Percentiles rank a stretch among this genome's conserved stretches.
Conservation (phyloP, 148 eudicot genomes). For the Simmondsia chinensis region DNA sequence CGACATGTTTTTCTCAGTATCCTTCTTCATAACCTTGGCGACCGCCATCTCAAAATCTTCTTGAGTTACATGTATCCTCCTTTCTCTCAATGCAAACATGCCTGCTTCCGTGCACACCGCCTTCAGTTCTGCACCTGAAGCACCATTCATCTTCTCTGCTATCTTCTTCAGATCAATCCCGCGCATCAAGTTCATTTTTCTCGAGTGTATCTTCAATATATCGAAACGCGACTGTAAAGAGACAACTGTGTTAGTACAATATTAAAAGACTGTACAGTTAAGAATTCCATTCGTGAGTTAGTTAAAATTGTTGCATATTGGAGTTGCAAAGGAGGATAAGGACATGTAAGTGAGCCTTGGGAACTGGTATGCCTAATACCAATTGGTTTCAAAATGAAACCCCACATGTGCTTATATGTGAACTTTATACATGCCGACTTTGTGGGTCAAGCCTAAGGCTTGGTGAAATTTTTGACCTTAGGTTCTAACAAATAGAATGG, state of each 20-base stretch:
- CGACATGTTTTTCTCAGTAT: constrained; percentile 41
- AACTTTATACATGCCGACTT: too few species aligned
- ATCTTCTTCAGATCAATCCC: constrained; percentile 61
- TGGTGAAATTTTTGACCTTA: too few species aligned
- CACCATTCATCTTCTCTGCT: constrained; percentile 60
- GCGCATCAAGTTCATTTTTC: constrained; percentile 63
- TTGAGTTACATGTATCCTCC: constrained; percentile 44
- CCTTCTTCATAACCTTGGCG: constrained; percentile 54
- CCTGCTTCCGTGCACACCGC: constrained; percentile 46
- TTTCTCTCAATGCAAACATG: constrained; percentile 48
- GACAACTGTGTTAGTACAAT: not conserved
- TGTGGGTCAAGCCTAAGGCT: too few species aligned
- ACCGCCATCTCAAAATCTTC: constrained; percentile 56
- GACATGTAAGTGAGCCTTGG: too few species aligned
- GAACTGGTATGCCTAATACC: too few species aligned
- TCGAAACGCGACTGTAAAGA: constrained; percentile 45
- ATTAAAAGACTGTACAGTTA: too few species aligned
- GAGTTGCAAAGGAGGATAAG: too few species aligned
- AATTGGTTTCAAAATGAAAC: too few species aligned
- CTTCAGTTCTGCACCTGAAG: constrained; percentile 49
- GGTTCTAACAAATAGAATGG: too few species aligned
- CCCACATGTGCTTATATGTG: too few species aligned
- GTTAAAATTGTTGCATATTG: too few species aligned
- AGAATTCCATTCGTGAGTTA: too few species aligned
- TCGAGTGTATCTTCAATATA: constrained; percentile 65